phyloP scores from a whole-genome alignment of 306 rosid genomes.

The Sindora glabra region DNA sequence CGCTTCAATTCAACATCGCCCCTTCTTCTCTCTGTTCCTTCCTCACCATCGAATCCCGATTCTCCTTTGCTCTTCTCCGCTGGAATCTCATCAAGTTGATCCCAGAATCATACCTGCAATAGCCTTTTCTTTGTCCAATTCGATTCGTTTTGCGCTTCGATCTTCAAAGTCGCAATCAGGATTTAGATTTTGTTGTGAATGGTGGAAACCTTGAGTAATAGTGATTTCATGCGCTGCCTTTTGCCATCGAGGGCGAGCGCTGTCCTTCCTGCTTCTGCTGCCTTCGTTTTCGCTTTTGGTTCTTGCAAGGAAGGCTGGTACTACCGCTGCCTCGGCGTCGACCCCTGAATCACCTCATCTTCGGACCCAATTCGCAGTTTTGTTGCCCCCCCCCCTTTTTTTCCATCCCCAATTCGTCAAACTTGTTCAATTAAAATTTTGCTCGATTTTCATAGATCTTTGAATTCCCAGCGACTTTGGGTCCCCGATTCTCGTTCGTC shows the following conservation, averaged over 20 bases:
- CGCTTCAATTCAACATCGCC: neutral
- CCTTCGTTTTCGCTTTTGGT: conserved; percentile 63
- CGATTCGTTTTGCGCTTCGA: neutral
- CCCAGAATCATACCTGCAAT: too few species aligned
- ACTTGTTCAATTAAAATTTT: neutral
- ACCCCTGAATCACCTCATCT: conserved; percentile 45
- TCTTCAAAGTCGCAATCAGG: neutral
- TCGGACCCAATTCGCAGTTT: neutral
- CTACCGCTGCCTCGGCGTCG: conserved; percentile 97
- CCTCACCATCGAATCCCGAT: neutral
- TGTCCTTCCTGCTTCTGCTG: conserved; percentile 40
- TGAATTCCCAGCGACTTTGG: neutral
- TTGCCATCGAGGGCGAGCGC: conserved; percentile 73
- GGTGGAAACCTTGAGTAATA: conserved; percentile 67
- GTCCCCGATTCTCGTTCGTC: neutral
- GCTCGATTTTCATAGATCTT: neutral
- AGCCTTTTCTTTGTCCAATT: too few species aligned
- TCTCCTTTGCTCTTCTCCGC: neutral
- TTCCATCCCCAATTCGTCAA: neutral
- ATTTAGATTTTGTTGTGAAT: conserved; percentile 51
- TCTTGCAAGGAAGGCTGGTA: conserved; percentile 98
- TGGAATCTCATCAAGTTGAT: neutral
- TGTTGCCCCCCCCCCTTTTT: neutral
- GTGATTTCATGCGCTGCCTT: conserved; percentile 78
- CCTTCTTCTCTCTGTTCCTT: neutral